These are phyloP conservation scores for Tricholoma matsutake DNA, from an alignment of 768 basidiomycete genomes.

Conservation along the genomic window DNA sequence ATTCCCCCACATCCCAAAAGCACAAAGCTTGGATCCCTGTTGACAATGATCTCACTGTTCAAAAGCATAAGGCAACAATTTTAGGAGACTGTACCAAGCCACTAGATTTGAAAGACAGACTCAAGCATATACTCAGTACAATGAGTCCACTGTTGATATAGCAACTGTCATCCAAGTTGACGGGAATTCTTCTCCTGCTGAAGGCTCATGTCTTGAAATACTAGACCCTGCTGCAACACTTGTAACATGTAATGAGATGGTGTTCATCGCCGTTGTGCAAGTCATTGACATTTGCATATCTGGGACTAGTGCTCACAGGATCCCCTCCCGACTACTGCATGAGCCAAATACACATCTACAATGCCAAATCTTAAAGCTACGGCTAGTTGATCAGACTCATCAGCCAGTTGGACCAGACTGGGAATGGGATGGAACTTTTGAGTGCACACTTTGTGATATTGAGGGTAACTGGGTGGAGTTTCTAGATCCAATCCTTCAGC, in stretches of 20 bases:
- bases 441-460: no score
- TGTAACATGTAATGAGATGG: not conserved
- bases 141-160: not conserved
- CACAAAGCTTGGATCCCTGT: not conserved
- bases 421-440: no score
- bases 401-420: no score
- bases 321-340: not conserved
- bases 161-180: no score
- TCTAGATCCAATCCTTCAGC: no score
- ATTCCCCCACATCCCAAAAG: not conserved
- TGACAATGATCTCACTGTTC: not conserved
- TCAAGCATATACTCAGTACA: not conserved
- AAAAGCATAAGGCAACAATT: not conserved
- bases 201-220: not conserved
- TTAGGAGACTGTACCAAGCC: not conserved
- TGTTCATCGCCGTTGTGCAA: not conserved
- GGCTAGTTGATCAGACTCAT: not conserved
- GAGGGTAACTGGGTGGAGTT: no score
- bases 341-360: not conserved
- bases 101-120: not conserved
- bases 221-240: not conserved
- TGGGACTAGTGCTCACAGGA: not conserved
- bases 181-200: no score
- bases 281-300: not conserved
- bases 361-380: not conserved